Evolutionary conservation across 1,284 basidiomycete genomes (phyloP), one percentile per base, ranked within the genome.

Genomic region (Porogramme epimiltina): DNA sequence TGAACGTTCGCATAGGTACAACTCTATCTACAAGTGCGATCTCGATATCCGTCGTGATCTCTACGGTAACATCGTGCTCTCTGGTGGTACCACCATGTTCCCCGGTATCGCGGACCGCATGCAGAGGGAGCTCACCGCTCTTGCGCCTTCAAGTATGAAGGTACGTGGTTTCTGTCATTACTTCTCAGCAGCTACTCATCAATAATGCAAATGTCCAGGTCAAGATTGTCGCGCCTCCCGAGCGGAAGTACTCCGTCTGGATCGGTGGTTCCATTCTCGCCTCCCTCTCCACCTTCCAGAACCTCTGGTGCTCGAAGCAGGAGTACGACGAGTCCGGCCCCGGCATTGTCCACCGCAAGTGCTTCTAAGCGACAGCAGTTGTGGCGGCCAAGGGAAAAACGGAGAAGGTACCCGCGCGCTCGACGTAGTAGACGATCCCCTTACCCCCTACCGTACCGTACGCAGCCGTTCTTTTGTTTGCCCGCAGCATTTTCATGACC

Each of bases 201-300:
- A 45, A 40, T 49, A 36, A 52, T 52, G 40, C 36, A n/a, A n/a
- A n/a, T 18, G 55, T 42, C 24, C 33, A 95, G 87, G 90, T 96
- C 80, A 95, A 93, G 86, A 93, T 95, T 52, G 88, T 93, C 54
- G 91, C 92, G 61, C 92, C 93, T 49, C 93, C 93, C 40, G 93
- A 95, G 78, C 80, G 93, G 67, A 95, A 93, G 73, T 93, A 93
- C 82, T 93, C 91, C 50, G 95, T 97, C 76, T 98, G 95, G 95
- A 98, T 98, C 69, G 95, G 96, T 84, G 95, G 96, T 66, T 97
- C 94, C 59, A 98, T 98, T 73, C 81, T 98, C 55, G 93, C 94
- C 34, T 97, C 95, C 52, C 86, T 98, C 52, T 91, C 87, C 64
- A 98, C 95, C 61, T 98, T 98, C 93, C 95, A 97, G 81, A 89